Evolutionary conservation across 106 monocot genomes (phyloP).

Genomic region (Dendrobium catenatum): DNA sequence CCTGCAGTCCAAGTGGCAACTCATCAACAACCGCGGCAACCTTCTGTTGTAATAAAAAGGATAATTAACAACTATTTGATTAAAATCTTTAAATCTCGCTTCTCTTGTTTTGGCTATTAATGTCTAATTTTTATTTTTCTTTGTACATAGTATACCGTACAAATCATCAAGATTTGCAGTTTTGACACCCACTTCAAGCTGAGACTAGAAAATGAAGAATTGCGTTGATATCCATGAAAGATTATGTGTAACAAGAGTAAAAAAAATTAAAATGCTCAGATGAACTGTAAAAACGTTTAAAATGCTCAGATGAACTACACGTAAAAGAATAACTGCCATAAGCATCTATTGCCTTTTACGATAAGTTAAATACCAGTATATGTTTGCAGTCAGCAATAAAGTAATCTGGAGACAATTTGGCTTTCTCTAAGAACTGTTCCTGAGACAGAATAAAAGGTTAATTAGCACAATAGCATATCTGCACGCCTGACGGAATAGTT

Average conservation of each 20-base stretch:
- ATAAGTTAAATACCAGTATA: conserved; percentile 47
- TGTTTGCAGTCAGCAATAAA: conserved; percentile 80
- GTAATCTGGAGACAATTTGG: conserved; percentile 91
- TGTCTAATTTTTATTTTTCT: too few species aligned
- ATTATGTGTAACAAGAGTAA: background rate
- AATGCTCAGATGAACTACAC: background rate
- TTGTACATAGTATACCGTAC: too few species aligned
- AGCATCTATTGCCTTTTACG: background rate
- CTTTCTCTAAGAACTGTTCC: conserved; percentile 84
- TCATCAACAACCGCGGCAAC: conserved; percentile 85
- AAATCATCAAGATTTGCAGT: too few species aligned
- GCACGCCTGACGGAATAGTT: background rate
- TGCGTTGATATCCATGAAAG: background rate
- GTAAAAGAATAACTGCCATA: background rate
- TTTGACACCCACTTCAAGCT: too few species aligned
- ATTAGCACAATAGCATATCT: background rate
- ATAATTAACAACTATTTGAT: too few species aligned
- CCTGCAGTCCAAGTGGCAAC: conserved; percentile 62
- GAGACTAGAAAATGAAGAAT: too few species aligned
- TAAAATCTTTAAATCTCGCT: too few species aligned
- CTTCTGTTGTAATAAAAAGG: conserved; percentile 47
- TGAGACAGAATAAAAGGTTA: conserved; percentile 17
- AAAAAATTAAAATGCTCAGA: background rate
- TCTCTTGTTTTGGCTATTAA: too few species aligned
- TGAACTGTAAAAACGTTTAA: background rate